Evolutionary conservation across 148 eudicot genomes (phyloP), one percentile per base, ranked within the genome.

Genomic region (Drosera capensis): DNA sequence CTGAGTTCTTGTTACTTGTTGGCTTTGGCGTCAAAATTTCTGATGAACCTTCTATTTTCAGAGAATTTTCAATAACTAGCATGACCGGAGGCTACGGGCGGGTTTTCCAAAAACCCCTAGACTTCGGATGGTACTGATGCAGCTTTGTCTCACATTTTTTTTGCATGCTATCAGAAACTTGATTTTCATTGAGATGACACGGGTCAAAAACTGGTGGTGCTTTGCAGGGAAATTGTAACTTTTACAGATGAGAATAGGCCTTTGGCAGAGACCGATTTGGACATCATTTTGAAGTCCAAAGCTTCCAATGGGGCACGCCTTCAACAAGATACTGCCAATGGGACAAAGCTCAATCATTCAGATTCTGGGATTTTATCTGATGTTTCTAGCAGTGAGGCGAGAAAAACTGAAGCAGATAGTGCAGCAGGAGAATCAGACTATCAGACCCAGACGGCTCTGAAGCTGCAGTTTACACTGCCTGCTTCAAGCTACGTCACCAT

Each of bases 401-500:
- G 35, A 24, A 35, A 14, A 25, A 29, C 20, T 26, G 52, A 61
- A 40, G 56, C 47, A 19, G 63, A 55, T 57, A 47, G 47, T 56
- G 69, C 46, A 8, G 52, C 18, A 58, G 63, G 55, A 37, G 42
- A 28, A 64, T 57, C 78, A 8, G 40, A 49, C 37, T 54, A 55
- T 28, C 55, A 61, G 41, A 42, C 53, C 9, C 87, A 77, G 55
- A 58, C 59, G 37, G 96, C 96, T 67, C 76, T 88, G 48, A 80
- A 88, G 60, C 68, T 88, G 65, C 62, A 83, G 67, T 78, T 83
- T 55, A 88, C 79, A 42, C 94, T 88, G 52, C 90, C 96, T 20
- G 64, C 96, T 55, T 88, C 96, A 49, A 70, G 92, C 70, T 88
- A 88, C 56, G 96, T 94, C n/a, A 88, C 96, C 14, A 83, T 88